Evolutionary conservation across 2,329 filamentous ascomycete genomes (phyloP).

Genomic region (Diaporthe caulivora): DNA sequence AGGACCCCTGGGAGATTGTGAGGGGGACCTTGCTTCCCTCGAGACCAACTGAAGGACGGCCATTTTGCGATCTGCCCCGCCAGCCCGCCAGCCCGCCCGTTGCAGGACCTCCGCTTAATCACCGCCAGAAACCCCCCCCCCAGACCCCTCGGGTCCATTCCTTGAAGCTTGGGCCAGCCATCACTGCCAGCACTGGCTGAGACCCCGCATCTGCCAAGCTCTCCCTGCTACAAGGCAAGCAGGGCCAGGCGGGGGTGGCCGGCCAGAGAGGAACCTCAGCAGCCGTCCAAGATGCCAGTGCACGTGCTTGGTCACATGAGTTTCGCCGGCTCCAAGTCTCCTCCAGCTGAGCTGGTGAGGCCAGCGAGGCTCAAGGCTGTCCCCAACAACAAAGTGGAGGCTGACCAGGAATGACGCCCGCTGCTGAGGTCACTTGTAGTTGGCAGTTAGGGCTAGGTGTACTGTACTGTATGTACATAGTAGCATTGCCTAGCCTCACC

Average conservation of each 20-base stretch:
- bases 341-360: not conserved
- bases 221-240: not conserved
- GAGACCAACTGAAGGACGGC: not conserved
- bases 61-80: not conserved
- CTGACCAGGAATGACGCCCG: slow-evolving; percentile 8
- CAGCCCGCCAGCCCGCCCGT: slow-evolving; percentile 12
- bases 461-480: no score
- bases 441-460: slow-evolving; percentile 15
- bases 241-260: not conserved
- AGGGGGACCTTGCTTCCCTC: slow-evolving; percentile 15
- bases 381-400: not conserved
- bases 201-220: slow-evolving; percentile 18
- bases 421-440: not conserved
- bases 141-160: not conserved
- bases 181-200: slow-evolving; percentile 1
- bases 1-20: slow-evolving; percentile 25
- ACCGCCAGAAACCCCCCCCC: no score
- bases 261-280: no score
- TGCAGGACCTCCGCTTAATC: not conserved
- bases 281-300: no score
- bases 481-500: slow-evolving; percentile 27
- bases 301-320: slow-evolving; percentile 30
- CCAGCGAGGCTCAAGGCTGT: slow-evolving; percentile 28
- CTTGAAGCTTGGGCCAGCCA: slow-evolving; percentile 17
- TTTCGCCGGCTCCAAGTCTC: not conserved